Evolutionary conservation across 2,329 filamentous ascomycete genomes (phyloP).

Genomic region (Immersiporthe knoxdaviesiana): DNA sequence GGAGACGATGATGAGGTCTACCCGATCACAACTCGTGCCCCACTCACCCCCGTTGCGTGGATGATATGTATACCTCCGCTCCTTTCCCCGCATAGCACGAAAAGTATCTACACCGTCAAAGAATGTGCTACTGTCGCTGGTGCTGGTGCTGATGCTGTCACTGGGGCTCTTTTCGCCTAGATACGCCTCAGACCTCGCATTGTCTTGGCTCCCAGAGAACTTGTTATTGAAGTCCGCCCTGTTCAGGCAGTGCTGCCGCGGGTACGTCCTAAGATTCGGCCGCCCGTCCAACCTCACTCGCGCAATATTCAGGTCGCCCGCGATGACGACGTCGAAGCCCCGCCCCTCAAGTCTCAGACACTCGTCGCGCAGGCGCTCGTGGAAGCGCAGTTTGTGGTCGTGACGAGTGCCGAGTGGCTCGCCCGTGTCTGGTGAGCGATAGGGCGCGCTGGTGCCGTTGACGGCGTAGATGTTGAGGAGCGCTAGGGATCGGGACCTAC

Average conservation of each 20-base stretch:
- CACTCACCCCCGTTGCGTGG: slow-evolving; percentile 44
- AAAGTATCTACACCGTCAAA: slow-evolving; percentile 49
- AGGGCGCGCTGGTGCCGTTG: slow-evolving; percentile 53
- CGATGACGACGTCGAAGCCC: slow-evolving; percentile 50
- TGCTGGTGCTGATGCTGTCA: background rate
- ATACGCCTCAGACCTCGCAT: slow-evolving; percentile 29
- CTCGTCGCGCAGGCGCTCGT: slow-evolving; percentile 49
- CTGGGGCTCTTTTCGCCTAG: slow-evolving; percentile 5
- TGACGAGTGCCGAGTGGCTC: slow-evolving; percentile 49
- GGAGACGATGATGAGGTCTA: slow-evolving; percentile 55
- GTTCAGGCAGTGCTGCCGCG: slow-evolving; percentile 52
- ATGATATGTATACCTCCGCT: slow-evolving; percentile 54
- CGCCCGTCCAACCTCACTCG: slow-evolving; percentile 41
- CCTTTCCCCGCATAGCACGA: slow-evolving; percentile 45
- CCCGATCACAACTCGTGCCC: slow-evolving; percentile 56
- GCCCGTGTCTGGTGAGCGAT: slow-evolving; percentile 49
- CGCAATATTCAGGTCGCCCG: slow-evolving; percentile 58
- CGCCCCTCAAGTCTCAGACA: slow-evolving; percentile 44
- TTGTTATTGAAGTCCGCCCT: slow-evolving; percentile 53
- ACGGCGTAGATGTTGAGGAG: slow-evolving; percentile 58
- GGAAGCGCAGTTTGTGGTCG: slow-evolving; percentile 53
- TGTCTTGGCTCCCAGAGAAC: slow-evolving; percentile 44
- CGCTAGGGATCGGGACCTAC: slow-evolving; percentile 39
- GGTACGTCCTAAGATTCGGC: slow-evolving; percentile 49
- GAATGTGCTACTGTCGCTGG: slow-evolving; percentile 36